phyloP scores from a whole-genome alignment of 495 filamentous ascomycete species.

The Barbatosphaeria neglecta region DNA sequence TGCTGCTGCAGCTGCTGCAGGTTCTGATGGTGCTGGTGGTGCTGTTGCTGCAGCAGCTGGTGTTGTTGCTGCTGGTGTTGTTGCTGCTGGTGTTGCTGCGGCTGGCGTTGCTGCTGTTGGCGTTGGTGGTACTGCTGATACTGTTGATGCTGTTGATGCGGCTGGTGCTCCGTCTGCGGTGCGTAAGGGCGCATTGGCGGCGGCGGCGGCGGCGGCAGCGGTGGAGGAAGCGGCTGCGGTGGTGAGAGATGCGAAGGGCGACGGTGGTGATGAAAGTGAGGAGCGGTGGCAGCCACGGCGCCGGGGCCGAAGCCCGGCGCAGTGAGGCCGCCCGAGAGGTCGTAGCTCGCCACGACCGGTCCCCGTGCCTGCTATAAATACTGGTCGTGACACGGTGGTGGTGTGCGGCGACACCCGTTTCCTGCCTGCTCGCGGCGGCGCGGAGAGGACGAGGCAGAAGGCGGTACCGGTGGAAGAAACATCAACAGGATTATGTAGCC shows the following conservation, averaged over 20 bases:
- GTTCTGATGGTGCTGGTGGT: no score
- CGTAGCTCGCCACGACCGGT: conserved; percentile 21
- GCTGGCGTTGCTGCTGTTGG: no score
- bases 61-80: no score
- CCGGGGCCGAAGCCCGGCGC: conserved; percentile 22
- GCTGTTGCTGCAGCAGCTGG: no score
- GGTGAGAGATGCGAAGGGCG: conserved; percentile 1
- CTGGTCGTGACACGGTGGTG: not conserved
- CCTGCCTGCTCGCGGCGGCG: not conserved
- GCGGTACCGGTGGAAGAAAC: not conserved
- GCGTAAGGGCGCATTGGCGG: not conserved
- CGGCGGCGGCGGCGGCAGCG: no score
- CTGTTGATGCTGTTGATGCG: no score
- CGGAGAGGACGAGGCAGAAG: no score
- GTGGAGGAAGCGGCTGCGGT: no score
- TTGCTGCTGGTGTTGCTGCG: no score
- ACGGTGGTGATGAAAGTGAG: conserved; percentile 1
- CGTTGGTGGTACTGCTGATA: no score
- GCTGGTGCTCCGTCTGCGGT: not conserved
- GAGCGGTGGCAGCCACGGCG: conserved; percentile 1
- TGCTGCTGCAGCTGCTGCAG: no score
- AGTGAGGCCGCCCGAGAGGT: conserved; percentile 12
- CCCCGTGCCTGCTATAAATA: not conserved
- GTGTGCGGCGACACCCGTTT: no score
- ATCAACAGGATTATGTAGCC: not conserved